Base-by-base conservation (phyloP, 805 yeast genomes). In the Sporopachydermia quercuum region DNA sequence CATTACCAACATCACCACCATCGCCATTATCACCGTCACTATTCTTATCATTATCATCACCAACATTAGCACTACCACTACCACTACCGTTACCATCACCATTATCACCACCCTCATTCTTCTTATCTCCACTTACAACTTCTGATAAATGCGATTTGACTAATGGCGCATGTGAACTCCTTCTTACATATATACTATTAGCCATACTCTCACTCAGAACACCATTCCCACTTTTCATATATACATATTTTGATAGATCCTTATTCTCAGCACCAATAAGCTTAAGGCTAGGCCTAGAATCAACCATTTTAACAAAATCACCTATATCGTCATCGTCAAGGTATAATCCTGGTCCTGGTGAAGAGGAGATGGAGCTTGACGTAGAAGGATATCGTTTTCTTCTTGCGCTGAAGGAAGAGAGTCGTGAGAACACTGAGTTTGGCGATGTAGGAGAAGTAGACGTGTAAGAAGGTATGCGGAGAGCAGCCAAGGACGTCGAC, bases 291-390 rank as follows among this genome's bases (percentile, higher is more conserved):
- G 67, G 62, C 48, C 73, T 75, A 37, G 74, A 71, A 46, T 82
- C 91, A 36, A 82, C 71, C 66, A 79, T 62, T 45, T 70, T 65
- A 37, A 82, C 79, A 61, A 82, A 82, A 39, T 78, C 82, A 43
- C 78, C 67, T 15, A 82, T 63, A 46, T 76, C 83, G 41, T 71
- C 50, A 19, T 50, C 76, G 41, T 71, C 76, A 35, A 63, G 53
- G 47, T 66, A 66, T 6, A 69, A 45, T 2, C 74, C 74, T 39
- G 61, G 53, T 5, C 58, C 60, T 5, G 61, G 62, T 11, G 58
- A 56, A 1, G 55, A 40, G 3, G 45, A 38, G 11, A 44, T 39
- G 44, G 62, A 48, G 40, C 58, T 40, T 36, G 59, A 38, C 45
- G 48, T 18, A 49, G 50, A 40, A 55, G 53, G 11, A 60, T 59